Evolutionary conservation across 2,329 filamentous ascomycete species (phyloP).

Genomic region (Colletotrichum sansevieriae): DNA sequence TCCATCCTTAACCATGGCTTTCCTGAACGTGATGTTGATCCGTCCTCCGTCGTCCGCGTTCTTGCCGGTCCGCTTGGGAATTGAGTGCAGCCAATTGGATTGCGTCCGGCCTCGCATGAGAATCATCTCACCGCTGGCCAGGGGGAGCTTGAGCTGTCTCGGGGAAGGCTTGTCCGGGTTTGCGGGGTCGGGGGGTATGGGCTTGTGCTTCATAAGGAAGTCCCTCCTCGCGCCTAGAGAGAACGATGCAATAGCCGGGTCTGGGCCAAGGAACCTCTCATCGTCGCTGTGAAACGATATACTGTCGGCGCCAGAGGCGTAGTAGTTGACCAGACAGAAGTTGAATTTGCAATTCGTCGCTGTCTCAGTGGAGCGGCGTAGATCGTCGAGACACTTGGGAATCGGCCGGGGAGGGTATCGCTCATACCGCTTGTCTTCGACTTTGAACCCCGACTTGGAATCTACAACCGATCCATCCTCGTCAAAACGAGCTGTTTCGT

Average conservation of each 20-base stretch:
- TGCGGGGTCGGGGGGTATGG: slow-evolving; percentile 53
- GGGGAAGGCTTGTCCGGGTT: slow-evolving; percentile 28
- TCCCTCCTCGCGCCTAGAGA: slow-evolving; percentile 79
- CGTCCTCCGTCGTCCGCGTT: slow-evolving; percentile 72
- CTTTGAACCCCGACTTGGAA: slow-evolving; percentile 55
- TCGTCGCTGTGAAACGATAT: slow-evolving; percentile 87
- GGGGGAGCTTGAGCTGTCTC: slow-evolving; percentile 62
- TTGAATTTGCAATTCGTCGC: slow-evolving; percentile 79
- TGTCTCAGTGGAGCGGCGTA: slow-evolving; percentile 73
- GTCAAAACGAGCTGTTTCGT: slow-evolving; percentile 73
- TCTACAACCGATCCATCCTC: slow-evolving; percentile 58
- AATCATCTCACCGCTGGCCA: slow-evolving; percentile 81
- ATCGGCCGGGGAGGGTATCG: slow-evolving; percentile 75
- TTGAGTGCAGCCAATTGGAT: slow-evolving; percentile 80
- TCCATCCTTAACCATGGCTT: slow-evolving; percentile 76
- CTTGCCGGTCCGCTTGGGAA: slow-evolving; percentile 79
- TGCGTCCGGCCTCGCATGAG: slow-evolving; percentile 84
- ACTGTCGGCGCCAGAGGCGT: slow-evolving; percentile 80
- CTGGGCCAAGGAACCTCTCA: slow-evolving; percentile 78
- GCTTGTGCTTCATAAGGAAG: slow-evolving; percentile 85
- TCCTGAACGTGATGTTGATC: slow-evolving; percentile 84
- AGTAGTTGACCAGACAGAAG: slow-evolving; percentile 87
- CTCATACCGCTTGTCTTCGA: slow-evolving; percentile 65
- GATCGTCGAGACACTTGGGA: slow-evolving; percentile 75
- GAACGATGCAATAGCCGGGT: slow-evolving; percentile 81